Conservation (phyloP, 768 basidiomycete genomes). For the Cystobasidium onofrii region DNA sequence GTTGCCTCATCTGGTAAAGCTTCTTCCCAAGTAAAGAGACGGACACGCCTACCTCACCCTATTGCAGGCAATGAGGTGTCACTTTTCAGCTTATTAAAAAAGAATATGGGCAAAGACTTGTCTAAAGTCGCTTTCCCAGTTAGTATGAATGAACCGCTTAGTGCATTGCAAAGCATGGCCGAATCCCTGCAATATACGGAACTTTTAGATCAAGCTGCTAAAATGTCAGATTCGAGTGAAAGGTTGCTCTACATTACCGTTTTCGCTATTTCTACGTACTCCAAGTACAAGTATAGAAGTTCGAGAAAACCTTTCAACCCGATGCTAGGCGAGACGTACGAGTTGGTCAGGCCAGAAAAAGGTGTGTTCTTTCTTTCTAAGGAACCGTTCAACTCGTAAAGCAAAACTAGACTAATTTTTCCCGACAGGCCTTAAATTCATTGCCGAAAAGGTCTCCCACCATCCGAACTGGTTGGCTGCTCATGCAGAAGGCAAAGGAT, state of each 20-base stretch:
- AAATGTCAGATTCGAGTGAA: conserved; percentile 65
- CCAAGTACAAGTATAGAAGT: conserved; percentile 83
- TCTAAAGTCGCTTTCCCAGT: conserved; percentile 61
- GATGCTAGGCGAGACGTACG: conserved; percentile 77
- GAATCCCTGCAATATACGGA: conserved; percentile 58
- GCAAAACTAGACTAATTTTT: background rate
- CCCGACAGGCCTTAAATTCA: conserved; percentile 39
- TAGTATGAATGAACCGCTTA: conserved; percentile 65
- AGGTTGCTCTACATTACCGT: conserved; percentile 84
- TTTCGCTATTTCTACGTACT: conserved; percentile 94
- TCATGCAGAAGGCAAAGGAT: conserved; percentile 29
- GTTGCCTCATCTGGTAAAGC: background rate
- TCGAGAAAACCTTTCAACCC: conserved; percentile 89
- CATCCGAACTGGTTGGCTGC: conserved; percentile 54
- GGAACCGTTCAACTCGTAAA: too few species aligned
- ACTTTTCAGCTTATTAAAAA: conserved; percentile 38
- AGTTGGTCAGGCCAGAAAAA: conserved; percentile 77
- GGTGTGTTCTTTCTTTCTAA: too few species aligned
- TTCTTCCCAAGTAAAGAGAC: conserved; percentile 25
- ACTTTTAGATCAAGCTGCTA: conserved; percentile 65
- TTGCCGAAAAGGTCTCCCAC: conserved; percentile 88
- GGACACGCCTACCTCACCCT: conserved; percentile 35
- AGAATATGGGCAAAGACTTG: conserved; percentile 55
- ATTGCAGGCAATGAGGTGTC: conserved; percentile 37
- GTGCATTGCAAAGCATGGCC: conserved; percentile 89